Conservation (phyloP, 129 eudicot genomes). For the Escallonia herrerae region DNA sequence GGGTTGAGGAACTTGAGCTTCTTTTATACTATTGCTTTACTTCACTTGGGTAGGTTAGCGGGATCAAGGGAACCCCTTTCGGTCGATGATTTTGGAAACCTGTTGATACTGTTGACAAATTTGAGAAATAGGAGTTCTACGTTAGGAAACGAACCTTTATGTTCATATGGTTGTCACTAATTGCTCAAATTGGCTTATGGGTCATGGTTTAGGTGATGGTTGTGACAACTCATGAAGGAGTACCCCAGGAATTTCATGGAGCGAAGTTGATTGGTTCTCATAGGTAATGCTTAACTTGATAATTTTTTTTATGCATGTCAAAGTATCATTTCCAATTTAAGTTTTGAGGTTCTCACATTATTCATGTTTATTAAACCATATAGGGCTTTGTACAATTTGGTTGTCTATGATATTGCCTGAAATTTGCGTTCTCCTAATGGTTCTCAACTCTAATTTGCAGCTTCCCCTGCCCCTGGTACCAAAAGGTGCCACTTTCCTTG, state of each 20-base stretch:
- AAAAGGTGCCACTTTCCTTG: slow-evolving; percentile 94
- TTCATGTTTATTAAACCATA: no score
- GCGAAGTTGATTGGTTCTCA: slow-evolving; percentile 77
- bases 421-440: no score
- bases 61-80: neutral
- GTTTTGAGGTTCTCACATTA: no score
- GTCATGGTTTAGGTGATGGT: slow-evolving; percentile 69
- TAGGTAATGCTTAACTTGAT: slow-evolving; percentile 32
- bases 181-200: slow-evolving; percentile 5
- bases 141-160: no score
- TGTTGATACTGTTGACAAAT: no score
- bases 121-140: no score
- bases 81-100: neutral
- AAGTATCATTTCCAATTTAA: no score
- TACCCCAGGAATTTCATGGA: slow-evolving; percentile 88
- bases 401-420: no score
- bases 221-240: slow-evolving; percentile 96
- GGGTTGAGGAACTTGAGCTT: neutral
- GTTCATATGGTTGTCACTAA: neutral
- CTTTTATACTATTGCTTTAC: neutral
- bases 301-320: no score
- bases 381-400: no score
- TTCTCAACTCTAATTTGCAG: slow-evolving; percentile 28
- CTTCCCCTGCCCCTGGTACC: slow-evolving; percentile 95
- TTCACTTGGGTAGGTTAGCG: neutral